Percentiles rank a stretch among this genome's conserved stretches.
Conservation (phyloP, 179 eudicot species). For the Silene noctiflora region DNA sequence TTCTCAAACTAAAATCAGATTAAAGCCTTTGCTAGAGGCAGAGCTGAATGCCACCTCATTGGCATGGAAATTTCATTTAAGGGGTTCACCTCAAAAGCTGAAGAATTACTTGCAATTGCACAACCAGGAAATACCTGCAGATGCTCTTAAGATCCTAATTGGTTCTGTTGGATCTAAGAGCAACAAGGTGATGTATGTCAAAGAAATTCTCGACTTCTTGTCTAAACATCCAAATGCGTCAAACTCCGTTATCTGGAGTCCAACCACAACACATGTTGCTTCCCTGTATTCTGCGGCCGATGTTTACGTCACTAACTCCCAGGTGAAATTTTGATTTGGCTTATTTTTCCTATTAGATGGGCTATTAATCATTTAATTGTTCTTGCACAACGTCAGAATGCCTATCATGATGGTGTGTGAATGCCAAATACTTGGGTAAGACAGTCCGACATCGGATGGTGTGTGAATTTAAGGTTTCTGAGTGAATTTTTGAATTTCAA, state of each 20-base stretch:
- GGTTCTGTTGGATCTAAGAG: conserved; percentile 99
- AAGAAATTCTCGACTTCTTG: conserved; percentile 56
- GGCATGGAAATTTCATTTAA: conserved; percentile 35
- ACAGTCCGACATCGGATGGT: not conserved
- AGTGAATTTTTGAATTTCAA: not conserved
- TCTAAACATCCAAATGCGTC: conserved; percentile 64
- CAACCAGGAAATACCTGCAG: conserved; percentile 32
- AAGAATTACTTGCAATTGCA: conserved; percentile 14
- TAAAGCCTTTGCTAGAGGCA: conserved; percentile 19
- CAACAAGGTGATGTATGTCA: conserved; percentile 79
- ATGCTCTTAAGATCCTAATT: conserved; percentile 67
- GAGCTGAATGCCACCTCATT: conserved; percentile 36
- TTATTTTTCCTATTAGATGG: not conserved
- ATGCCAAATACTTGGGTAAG: not conserved
- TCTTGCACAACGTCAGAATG: not conserved
- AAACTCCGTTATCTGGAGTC: conserved; percentile 80
- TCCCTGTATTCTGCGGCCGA: conserved; percentile 97
- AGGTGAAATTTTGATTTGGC: conserved; percentile 38
- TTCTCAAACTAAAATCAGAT: conserved; percentile 28
- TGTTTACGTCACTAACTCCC: conserved; percentile 89
- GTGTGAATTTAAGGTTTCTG: not conserved
- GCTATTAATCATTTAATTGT: not conserved
- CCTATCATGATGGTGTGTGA: not conserved
- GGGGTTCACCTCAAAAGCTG: conserved; percentile 37
- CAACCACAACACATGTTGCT: conserved; percentile 84